These are phyloP conservation scores for Suillus luteus DNA, from an alignment of 768 basidiomycete species.

Conservation along the genomic window DNA sequence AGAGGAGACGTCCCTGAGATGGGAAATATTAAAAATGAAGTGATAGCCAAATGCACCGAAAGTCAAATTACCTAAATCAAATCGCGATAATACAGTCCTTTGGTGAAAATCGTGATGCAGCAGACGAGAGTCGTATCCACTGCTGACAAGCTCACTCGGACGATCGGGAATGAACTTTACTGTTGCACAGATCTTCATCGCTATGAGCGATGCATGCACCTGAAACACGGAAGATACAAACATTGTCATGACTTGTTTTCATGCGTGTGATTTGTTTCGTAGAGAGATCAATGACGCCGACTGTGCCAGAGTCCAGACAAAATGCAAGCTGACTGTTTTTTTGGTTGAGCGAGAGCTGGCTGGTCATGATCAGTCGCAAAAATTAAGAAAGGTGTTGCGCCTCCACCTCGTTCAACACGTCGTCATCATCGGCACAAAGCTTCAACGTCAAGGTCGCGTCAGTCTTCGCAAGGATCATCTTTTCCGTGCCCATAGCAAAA, in stretches of 20 bases:
- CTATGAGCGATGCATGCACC: conserved; percentile 12
- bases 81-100: conserved; percentile 56
- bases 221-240: conserved; percentile 29
- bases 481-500: conserved; percentile 47
- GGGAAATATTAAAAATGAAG: conserved; percentile 12
- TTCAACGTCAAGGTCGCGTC: conserved; percentile 52
- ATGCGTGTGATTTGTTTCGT: conserved; percentile 52
- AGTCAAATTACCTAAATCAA: conserved; percentile 52
- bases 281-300: conserved; percentile 65
- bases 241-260: conserved; percentile 64
- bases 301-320: conserved; percentile 66
- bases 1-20: conserved; percentile 38
- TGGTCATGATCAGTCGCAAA: conserved; percentile 37
- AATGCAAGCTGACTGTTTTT: conserved; percentile 61
- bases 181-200: conserved; percentile 64
- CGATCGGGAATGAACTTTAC: conserved; percentile 73
- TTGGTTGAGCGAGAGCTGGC: conserved; percentile 63
- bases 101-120: conserved; percentile 68
- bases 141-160: conserved; percentile 72
- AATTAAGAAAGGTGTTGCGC: conserved; percentile 8
- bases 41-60: neutral
- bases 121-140: conserved; percentile 71
- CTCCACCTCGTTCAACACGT: conserved; percentile 68
- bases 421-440: conserved; percentile 52
- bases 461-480: conserved; percentile 53